These are phyloP conservation scores for Fistulifera pelliculosa DNA, from an alignment of 108 stramenopile genomes.

Conservation along the genomic window DNA sequence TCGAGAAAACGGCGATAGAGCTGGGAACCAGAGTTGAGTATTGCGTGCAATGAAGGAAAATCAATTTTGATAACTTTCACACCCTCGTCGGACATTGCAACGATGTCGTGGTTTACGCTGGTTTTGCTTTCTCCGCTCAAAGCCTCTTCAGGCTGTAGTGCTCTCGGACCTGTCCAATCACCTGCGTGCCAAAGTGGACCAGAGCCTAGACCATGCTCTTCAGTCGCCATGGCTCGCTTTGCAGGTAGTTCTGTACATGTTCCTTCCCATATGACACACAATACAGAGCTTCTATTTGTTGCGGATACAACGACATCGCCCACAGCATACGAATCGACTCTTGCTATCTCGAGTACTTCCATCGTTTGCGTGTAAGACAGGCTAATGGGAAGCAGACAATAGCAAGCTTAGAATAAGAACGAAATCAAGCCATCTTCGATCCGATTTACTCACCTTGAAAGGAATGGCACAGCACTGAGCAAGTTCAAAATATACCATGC, in stretches of 20 bases:
- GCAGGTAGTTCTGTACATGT: conserved; percentile 65
- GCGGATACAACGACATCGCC: conserved; percentile 63
- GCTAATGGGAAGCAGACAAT: conserved; percentile 18
- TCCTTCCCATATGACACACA: conserved; percentile 84
- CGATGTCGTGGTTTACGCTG: conserved; percentile 53
- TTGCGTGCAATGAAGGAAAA: conserved; percentile 49
- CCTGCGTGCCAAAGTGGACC: conserved; percentile 78
- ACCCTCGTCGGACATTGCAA: conserved; percentile 73
- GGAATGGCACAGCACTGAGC: conserved; percentile 72
- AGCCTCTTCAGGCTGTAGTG: conserved; percentile 69
- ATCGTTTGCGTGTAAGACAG: conserved; percentile 71
- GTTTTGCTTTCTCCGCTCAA: conserved; percentile 60
- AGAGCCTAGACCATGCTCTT: neutral
- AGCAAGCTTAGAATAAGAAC: neutral
- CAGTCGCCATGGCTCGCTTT: neutral
- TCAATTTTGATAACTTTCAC: conserved; percentile 82
- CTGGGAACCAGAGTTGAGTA: conserved; percentile 61
- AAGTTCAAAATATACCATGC: conserved; percentile 85
- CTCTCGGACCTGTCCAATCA: conserved; percentile 82
- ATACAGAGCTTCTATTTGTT: conserved; percentile 27
- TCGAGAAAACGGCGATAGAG: conserved; percentile 65
- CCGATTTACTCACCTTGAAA: conserved; percentile 44
- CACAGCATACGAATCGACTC: conserved; percentile 54
- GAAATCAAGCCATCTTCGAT: neutral
- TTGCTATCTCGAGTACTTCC: conserved; percentile 76